Evolutionary conservation across 208 protist genomes (phyloP), one percentile per base, ranked within the genome.

Genomic region (Acanthamoeba triangularis): DNA sequence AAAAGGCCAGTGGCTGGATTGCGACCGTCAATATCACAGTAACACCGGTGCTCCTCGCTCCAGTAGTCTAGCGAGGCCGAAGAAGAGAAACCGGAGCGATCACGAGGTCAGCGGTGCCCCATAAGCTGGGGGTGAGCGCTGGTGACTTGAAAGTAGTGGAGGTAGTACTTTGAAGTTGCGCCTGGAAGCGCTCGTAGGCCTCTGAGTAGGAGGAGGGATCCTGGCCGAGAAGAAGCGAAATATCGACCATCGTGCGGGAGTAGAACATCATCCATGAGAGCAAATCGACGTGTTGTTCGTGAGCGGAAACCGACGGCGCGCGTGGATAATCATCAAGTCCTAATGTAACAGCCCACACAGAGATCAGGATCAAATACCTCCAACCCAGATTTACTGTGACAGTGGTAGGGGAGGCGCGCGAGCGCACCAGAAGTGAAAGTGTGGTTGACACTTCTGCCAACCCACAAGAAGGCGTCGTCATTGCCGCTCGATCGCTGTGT

Each of bases 321-420:
- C 98, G 94, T 54, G 98, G 98, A 85, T 98, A 99, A 78, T 99
- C 98, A 90, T 99, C 98, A 1, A 99, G 94, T 0, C 93, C 90
- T 94, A 25, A 63, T 69, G 33, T 30, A 90, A 30, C 10, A 13
- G 44, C 44, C 11, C 44, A 14, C n/a, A n/a, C 13, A 49, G 44
- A 14, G 85, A 72, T 18, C 25, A 23, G 14, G 23, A 72, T 69
- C 20, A 44, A 14, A 33, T 20, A 49, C 16, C 0, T 18, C 2
- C 18, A 18, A 20, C 3, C 28, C 28, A n/a, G n/a, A n/a, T n/a
- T n/a, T 88, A 54, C 30, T 47, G n/a, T n/a, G n/a, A n/a, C n/a
- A n/a, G 1, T 13, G 14, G 2, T 7, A 11, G 63, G 56, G 67
- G 8, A n/a, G n/a, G n/a, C n/a, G 35, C 16, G 47, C n/a, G 88